Evolutionary conservation across 2,329 filamentous ascomycete species (phyloP).

Genomic region (Xylariaceae sp.): DNA sequence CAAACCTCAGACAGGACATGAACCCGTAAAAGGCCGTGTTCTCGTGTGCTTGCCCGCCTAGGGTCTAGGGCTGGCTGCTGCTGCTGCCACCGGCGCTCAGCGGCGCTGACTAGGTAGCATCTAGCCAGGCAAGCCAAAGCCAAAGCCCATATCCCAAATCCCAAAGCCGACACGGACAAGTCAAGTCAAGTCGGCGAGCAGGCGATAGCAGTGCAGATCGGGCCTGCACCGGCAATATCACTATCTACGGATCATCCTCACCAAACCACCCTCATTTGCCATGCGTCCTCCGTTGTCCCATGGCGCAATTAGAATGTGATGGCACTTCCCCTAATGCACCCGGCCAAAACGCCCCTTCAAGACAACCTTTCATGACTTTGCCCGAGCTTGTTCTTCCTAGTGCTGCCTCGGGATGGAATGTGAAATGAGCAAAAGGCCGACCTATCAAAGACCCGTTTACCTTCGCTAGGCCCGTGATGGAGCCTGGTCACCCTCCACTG

Average conservation of each 20-base stretch:
- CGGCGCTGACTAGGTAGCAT: background rate
- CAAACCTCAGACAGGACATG: background rate
- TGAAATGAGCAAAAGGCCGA: slow-evolving; percentile 1
- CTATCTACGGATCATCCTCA: slow-evolving; percentile 18
- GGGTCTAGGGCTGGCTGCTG: background rate
- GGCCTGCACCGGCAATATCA: slow-evolving; percentile 13
- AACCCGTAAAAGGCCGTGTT: background rate
- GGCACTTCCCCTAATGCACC: slow-evolving; percentile 4
- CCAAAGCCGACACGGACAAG: background rate
- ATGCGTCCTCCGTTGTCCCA: background rate
- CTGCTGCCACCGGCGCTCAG: background rate
- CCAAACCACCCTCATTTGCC: background rate
- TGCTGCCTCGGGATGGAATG: background rate
- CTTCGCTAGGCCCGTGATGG: slow-evolving; percentile 1
- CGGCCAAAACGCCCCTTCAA: slow-evolving; percentile 2
- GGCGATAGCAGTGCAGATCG: slow-evolving; percentile 11
- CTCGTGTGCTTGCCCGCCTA: slow-evolving; percentile 9
- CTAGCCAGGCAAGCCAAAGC: background rate
- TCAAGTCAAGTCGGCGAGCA: slow-evolving; percentile 9
- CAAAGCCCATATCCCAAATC: too few relatives aligned
- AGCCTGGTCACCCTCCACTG: slow-evolving; percentile 1
- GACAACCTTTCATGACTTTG: slow-evolving; percentile 1
- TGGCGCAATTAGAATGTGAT: slow-evolving; percentile 8
- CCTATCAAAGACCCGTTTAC: slow-evolving; percentile 10
- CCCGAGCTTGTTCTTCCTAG: background rate